Conservation (phyloP, 768 basidiomycete genomes). For the Pisolithus sp. region DNA sequence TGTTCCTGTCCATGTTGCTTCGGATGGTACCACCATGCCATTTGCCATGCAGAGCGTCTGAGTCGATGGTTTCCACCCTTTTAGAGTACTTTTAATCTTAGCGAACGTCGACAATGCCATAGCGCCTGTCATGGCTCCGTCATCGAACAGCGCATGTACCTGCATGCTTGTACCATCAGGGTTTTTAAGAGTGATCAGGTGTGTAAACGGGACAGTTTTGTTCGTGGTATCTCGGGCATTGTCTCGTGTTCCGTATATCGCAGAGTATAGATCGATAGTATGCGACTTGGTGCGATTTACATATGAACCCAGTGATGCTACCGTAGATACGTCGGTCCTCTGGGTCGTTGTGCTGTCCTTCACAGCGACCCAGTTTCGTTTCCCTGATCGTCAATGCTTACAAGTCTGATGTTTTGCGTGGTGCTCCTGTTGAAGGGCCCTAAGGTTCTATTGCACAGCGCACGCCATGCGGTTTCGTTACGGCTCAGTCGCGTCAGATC, state of each 20-base stretch:
- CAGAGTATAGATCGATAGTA: background rate
- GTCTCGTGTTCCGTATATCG: background rate
- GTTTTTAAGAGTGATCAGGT: background rate
- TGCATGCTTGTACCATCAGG: background rate
- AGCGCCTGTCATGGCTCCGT: background rate
- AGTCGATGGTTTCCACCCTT: background rate
- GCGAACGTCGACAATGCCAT: background rate
- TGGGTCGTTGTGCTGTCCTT: background rate
- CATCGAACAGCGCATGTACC: background rate
- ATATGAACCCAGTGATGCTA: background rate
- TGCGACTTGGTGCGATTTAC: background rate
- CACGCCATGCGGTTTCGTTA: background rate
- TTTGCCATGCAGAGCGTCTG: constrained; percentile 28
- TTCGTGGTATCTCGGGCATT: background rate
- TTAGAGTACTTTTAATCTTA: background rate
- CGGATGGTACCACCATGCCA: constrained; percentile 7
- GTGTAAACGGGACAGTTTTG: background rate
- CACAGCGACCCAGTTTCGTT: background rate
- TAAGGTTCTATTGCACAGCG: background rate
- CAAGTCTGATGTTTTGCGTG: background rate
- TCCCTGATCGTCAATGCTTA: background rate
- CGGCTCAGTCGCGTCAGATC: background rate
- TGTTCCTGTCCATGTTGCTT: constrained; percentile 6
- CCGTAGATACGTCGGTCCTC: background rate
- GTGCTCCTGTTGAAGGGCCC: background rate